These are phyloP conservation scores for Neopestalotiopsis clavispora DNA, from an alignment of 2,329 filamentous ascomycete genomes.

Conservation along the genomic window DNA sequence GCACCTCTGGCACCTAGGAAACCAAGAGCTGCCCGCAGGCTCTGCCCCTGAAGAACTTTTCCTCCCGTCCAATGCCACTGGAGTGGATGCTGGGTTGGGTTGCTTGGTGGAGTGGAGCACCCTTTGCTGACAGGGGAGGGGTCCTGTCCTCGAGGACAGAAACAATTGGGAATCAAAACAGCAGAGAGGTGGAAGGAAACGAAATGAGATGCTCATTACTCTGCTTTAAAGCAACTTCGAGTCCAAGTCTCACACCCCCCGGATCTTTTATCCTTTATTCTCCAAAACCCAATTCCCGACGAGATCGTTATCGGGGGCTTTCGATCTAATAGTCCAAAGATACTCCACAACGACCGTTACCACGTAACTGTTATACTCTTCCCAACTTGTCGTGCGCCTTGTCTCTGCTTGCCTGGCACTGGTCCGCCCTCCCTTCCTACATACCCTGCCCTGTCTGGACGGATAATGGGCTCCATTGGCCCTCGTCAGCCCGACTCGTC, in stretches of 20 bases:
- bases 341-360: slow-evolving; percentile 1
- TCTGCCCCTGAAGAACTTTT: slow-evolving; percentile 10
- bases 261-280: neutral
- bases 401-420: neutral
- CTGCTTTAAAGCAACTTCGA: slow-evolving; percentile 27
- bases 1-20: neutral
- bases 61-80: neutral
- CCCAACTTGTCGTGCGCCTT: neutral
- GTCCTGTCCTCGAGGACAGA: slow-evolving; percentile 18
- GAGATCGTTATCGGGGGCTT: neutral
- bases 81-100: neutral
- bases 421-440: neutral
- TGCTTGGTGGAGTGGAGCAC: slow-evolving; percentile 18
- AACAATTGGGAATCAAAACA: slow-evolving; percentile 28
- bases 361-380: neutral
- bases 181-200: slow-evolving; percentile 13
- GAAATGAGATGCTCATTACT: slow-evolving; percentile 27
- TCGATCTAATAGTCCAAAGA: neutral
- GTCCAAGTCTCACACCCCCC: neutral
- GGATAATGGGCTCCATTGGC: slow-evolving; percentile 29
- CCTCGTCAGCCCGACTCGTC: slow-evolving; percentile 25
- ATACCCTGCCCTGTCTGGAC: slow-evolving; percentile 6
- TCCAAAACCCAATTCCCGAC: slow-evolving; percentile 1
- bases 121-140: slow-evolving; percentile 26
- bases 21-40: neutral